These are phyloP conservation scores for Paraconiothyrium sp. DNA, from an alignment of 2,329 filamentous ascomycete genomes.

Conservation along the genomic window DNA sequence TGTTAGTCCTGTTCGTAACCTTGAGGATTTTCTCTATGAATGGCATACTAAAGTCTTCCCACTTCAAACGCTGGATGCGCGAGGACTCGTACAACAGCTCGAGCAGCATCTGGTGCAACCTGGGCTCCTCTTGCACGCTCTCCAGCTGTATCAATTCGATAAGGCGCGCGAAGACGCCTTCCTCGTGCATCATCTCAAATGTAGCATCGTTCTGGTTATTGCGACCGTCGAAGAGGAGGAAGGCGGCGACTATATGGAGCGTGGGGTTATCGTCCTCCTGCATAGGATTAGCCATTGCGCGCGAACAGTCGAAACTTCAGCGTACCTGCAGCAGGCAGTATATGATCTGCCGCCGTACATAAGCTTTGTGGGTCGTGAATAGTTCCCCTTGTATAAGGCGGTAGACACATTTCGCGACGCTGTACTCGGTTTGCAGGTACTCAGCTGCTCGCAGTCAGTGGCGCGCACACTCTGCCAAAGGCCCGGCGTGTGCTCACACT, in stretches of 20 bases:
- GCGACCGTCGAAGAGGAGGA: conserved; percentile 88
- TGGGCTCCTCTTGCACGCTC: conserved; percentile 69
- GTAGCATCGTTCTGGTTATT: conserved; percentile 77
- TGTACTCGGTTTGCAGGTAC: conserved; percentile 78
- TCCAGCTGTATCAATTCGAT: conserved; percentile 80
- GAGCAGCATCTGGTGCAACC: conserved; percentile 81
- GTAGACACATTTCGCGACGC: conserved; percentile 81
- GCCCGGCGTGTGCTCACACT: conserved; percentile 57
- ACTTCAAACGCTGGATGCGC: conserved; percentile 81
- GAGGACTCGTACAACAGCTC: conserved; percentile 97
- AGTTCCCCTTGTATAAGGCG: conserved; percentile 78
- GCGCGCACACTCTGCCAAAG: neutral
- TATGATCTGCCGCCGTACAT: conserved; percentile 91
- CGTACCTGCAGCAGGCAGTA: conserved; percentile 80
- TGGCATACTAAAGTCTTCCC: conserved; percentile 77
- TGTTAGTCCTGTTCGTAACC: conserved; percentile 19
- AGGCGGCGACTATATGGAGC: conserved; percentile 83
- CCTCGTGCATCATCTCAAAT: conserved; percentile 87
- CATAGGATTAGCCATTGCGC: conserved; percentile 25
- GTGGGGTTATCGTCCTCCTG: conserved; percentile 85
- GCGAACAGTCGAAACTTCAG: neutral
- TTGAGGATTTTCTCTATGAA: neutral
- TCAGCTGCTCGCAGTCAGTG: conserved; percentile 62
- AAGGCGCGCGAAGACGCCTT: conserved; percentile 83
- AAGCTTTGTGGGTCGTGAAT: conserved; percentile 79